A percentile compares a stretch with the other conserved stretches of the same genome.
phyloP scores from a whole-genome alignment of 139 green algal genomes.

The Chlamydomonas sp. region DNA sequence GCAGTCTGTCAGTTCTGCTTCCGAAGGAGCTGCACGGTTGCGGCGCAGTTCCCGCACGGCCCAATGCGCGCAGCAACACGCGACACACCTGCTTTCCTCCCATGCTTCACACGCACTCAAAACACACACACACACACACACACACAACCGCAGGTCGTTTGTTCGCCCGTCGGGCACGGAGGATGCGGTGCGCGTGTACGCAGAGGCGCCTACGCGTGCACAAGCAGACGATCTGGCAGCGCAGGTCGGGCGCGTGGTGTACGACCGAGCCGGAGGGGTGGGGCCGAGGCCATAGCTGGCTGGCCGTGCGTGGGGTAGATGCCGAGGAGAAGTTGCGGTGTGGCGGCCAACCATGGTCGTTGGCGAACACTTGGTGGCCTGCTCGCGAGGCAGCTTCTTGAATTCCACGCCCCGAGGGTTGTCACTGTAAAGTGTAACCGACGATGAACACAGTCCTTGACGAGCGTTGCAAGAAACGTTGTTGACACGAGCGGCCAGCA shows the following conservation, averaged over 20 bases:
- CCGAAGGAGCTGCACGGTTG: conserved; percentile 72
- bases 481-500: no score
- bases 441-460: no score
- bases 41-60: no score
- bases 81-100: no score
- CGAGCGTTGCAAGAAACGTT: no score
- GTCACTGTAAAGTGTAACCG: not conserved
- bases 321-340: no score
- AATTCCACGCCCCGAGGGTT: no score
- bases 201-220: conserved; percentile 71
- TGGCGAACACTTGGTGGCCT: not conserved
- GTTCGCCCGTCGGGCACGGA: conserved; percentile 91
- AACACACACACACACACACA: no score
- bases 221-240: conserved; percentile 66
- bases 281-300: conserved; percentile 16
- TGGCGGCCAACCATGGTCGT: not conserved
- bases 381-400: not conserved
- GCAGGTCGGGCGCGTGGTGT: conserved; percentile 46
- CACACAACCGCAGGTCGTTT: conserved; percentile 65
- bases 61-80: no score
- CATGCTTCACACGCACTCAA: conserved; percentile 30
- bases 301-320: no score
- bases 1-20: conserved; percentile 81
- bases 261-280: conserved; percentile 33
- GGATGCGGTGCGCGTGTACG: conserved; percentile 94